Conservation (phyloP, 129 eudicot species). For the Tagetes patula region DNA sequence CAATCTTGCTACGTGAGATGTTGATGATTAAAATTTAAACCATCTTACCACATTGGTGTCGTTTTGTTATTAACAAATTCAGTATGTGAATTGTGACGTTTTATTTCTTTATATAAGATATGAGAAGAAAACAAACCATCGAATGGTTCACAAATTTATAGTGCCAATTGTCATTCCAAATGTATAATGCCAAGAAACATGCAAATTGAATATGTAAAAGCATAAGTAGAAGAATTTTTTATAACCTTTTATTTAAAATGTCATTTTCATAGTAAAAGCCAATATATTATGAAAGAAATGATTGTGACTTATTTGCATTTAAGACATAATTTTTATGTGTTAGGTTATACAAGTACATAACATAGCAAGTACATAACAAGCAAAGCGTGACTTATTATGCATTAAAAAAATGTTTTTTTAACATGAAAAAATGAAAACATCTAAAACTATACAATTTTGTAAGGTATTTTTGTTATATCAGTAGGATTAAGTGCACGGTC, state of each 20-base stretch:
- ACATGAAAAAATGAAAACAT: too few species aligned
- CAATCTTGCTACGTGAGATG: neutral
- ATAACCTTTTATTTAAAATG: neutral
- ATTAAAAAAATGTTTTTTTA: too few species aligned
- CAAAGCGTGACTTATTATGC: too few species aligned
- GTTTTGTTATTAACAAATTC: slow-evolving; percentile 7
- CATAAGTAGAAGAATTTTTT: neutral
- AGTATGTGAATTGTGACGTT: neutral
- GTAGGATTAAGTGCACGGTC: too few species aligned
- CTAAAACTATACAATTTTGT: too few species aligned
- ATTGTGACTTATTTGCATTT: neutral
- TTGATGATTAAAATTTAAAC: neutral
- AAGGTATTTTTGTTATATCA: too few species aligned
- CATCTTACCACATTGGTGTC: neutral
- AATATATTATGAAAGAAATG: neutral
- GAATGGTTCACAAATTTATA: neutral
- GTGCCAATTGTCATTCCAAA: slow-evolving; percentile 23
- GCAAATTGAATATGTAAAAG: slow-evolving; percentile 13
- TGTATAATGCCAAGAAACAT: slow-evolving; percentile 15
- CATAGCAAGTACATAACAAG: too few species aligned
- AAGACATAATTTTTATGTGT: too few species aligned
- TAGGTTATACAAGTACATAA: too few species aligned
- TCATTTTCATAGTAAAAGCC: slow-evolving; percentile 5
- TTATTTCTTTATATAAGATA: neutral
- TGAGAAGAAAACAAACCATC: neutral